Base-by-base conservation (phyloP, 306 rosid species). In the Canavalia ensiformis region DNA sequence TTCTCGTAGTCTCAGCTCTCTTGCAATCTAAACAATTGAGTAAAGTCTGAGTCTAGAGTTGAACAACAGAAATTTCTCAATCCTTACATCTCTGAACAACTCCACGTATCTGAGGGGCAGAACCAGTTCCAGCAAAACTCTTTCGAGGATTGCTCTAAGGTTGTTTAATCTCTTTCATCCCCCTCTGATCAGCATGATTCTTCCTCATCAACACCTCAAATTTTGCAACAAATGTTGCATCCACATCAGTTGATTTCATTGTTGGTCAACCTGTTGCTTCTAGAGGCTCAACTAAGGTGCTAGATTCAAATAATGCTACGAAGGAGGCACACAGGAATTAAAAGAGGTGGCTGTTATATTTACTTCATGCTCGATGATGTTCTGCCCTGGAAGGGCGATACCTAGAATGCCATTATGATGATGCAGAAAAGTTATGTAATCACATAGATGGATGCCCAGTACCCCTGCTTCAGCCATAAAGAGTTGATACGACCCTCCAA, bases 311-410 rank as follows among this genome's bases (percentile, higher is more conserved):
- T 7, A 74, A 35, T 83, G 71, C 64, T 63, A 51, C 51, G 13
- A 76, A 83, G 10, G 83, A 51, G 29, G 88, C 84, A 28, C 91
- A 83, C 67, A 72, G 77, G 79, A 90, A 92, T 86, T 98, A 96
- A 79, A 97, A 89, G 81, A 90, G 85, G 80, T 96, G 99, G 99
- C 97, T 96, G 84, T 80, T 96, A 81, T 96, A 93, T 87, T 80
- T 96, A 67, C 84, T 87, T 57, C 99, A 96, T 87, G 99, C 99
- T 31, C 90, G 94, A 50, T 77, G 88, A 3, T 96, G 99, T 79
- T 35, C 84, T 51, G 91, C 92, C 57, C 92, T 92, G 5, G 90
- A 96, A 89, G 99, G 99, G 57, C 86, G 81, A 86, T 96, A 98
- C 86, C 88, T 47, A 39, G 94, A 89, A 79, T 87, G 49, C 76